Evolutionary conservation across 2,329 filamentous ascomycete species (phyloP), one percentile per base, ranked within the genome.

Genomic region (Colletotrichum truncatum): DNA sequence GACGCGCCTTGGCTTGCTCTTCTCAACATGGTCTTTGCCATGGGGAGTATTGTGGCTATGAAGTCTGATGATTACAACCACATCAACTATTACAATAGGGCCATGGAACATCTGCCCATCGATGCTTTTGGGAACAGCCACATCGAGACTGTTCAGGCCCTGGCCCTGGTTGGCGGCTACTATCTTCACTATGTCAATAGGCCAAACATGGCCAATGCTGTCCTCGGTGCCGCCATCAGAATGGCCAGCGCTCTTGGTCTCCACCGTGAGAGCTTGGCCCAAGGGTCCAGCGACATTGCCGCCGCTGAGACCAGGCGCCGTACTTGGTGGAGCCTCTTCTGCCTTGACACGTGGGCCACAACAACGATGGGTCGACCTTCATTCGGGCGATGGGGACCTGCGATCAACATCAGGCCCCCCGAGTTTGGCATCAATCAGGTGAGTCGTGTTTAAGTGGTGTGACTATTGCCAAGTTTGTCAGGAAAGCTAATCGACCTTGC

Each of bases 111-210:
- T 70, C 78, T 93, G 9, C 85, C 83, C 7, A 81, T 93, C 66
- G 90, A 91, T 67, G 87, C 87, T 3, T 87, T 93, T 56, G 90
- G 89, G 3, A 90, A 69, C 21, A 74, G 73, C 9, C 73, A 91
- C 70, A 80, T 93, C n/a, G 91, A 93, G 74, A 91, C 87, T 0
- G 83, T 93, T 3, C 91, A 94, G 73, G 89, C 91, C 1, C 77
- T 93, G 14, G 87, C 88, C 3, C 82, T 94, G 25, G 88, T 93
- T 70, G 90, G 90, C 39, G 91, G 91, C 26, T 92, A 89, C 78
- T 94, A 94, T 73, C 85, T 93, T 60, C 91, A 93, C 75, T 93
- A 93, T 72, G 87, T 91, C 70, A 93, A 93, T 77, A 85, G 90
- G 18, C 91, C 91, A 2, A 93, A 93, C 72, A 90, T 93, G 81